Base-by-base conservation (phyloP, 441 rosid genomes). In the Gossypium lobatum region DNA sequence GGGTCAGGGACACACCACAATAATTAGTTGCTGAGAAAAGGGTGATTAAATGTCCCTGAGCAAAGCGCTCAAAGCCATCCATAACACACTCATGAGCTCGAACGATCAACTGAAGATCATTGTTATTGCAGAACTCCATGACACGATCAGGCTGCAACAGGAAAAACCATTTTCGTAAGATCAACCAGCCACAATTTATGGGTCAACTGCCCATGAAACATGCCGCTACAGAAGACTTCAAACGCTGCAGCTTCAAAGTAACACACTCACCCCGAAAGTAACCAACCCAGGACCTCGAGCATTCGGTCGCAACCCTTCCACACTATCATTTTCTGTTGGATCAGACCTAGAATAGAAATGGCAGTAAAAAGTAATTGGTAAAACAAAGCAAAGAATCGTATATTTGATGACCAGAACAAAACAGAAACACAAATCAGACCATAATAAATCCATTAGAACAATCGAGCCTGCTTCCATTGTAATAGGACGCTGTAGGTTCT, bases 201-300 rank as follows among this genome's bases (percentile, higher is more conserved):
- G 20, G 42, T 31, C 20, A 39, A 42, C 11, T 64, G 28, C 50
- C 46, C 46, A n/a, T 0, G 31, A 58, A 67, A 67, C 16, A 16
- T 52, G 25, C 0, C 28, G 62, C 61, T 4, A 52, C 3, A 53
- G 53, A 69, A 23, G 26, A 69, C 45, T 26, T 53, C 1, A 52
- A 17, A 6, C 50, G 48, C 16, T 10, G 10, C 10, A 28, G 54
- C 1, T 52, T 69, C 26, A 2, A 28, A 28, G 75, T 31, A 72
- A 50, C 59, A 50, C 63, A 85, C 96, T 84, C 77, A 95, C 99
- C 89, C 99, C 99, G n/a, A 93, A 95, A 42, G 99, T 95, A 74
- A 95, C 99, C 85, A 93, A 83, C 52, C 99, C 99, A 23, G 99
- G 98, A 71, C 99, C 99, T 86, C 99, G 91, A 69, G 99, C 99